phyloP scores from a whole-genome alignment of 2,329 filamentous ascomycete species.

The Plenodomus lindquistii region DNA sequence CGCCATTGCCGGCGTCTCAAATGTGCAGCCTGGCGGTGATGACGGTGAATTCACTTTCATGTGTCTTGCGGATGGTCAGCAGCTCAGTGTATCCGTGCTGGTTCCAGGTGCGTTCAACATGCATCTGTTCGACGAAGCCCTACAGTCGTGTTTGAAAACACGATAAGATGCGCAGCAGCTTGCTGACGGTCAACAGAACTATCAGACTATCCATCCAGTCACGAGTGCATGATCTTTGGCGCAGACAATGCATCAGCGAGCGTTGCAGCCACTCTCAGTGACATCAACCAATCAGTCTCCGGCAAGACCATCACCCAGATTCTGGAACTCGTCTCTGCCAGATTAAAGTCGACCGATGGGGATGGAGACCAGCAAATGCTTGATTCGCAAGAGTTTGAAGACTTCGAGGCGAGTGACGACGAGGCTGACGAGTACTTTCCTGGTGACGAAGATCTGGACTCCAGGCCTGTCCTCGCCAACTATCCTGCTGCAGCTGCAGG shows the following conservation, averaged over 20 bases:
- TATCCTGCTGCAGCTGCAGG: neutral
- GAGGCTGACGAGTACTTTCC: constrained; percentile 42
- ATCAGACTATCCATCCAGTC: constrained; percentile 61
- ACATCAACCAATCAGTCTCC: constrained; percentile 48
- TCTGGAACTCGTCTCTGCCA: constrained; percentile 51
- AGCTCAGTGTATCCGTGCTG: constrained; percentile 46
- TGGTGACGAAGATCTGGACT: constrained; percentile 45
- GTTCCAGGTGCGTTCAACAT: constrained; percentile 28
- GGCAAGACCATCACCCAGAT: constrained; percentile 55
- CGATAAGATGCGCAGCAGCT: neutral
- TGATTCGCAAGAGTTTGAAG: constrained; percentile 42
- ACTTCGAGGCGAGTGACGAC: constrained; percentile 39
- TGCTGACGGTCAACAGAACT: constrained; percentile 51
- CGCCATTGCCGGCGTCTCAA: constrained; percentile 54
- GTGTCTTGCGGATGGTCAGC: constrained; percentile 34
- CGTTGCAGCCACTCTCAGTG: constrained; percentile 51
- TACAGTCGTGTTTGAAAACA: neutral
- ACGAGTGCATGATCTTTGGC: constrained; percentile 62
- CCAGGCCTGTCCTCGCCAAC: constrained; percentile 24
- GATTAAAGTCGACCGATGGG: constrained; percentile 40
- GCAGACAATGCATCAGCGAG: constrained; percentile 51
- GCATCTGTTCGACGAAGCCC: neutral
- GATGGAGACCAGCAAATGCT: constrained; percentile 50
- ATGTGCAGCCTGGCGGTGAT: constrained; percentile 65
- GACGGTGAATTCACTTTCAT: constrained; percentile 73